phyloP scores from a whole-genome alignment of 768 basidiomycete genomes.

The Gautieria morchelliformis region DNA sequence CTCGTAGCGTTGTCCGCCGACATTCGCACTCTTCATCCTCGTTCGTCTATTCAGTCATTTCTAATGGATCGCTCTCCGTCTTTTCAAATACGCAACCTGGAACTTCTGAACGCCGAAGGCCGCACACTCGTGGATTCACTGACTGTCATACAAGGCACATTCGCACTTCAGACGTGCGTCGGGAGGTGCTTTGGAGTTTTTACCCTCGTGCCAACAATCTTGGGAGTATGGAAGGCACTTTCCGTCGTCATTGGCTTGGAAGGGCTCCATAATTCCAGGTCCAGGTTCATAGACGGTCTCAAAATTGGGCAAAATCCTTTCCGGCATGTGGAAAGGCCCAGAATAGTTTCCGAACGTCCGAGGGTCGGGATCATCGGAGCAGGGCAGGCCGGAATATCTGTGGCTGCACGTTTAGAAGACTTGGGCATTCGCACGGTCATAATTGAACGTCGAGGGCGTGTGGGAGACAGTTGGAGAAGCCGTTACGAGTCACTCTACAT shows the following conservation, averaged over 20 bases:
- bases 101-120: not conserved
- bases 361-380: conserved; percentile 27
- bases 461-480: conserved; percentile 1
- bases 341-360: not conserved
- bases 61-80: not conserved
- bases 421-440: conserved; percentile 24
- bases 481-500: conserved; percentile 8
- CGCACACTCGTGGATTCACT: not conserved
- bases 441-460: not conserved
- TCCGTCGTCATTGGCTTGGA: not conserved
- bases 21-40: not conserved
- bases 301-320: not conserved
- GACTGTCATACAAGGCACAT: not conserved
- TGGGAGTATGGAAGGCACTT: not conserved
- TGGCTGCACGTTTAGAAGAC: conserved; percentile 34
- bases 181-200: not conserved
- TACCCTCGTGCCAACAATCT: not conserved
- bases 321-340: not conserved
- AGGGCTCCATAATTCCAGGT: not conserved
- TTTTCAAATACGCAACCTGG: not conserved
- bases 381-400: conserved; percentile 38
- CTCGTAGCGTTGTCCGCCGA: not conserved
- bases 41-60: not conserved
- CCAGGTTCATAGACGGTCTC: not conserved
- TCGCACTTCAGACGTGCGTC: not conserved